These are phyloP conservation scores for Erodium moschatum DNA, from an alignment of 441 rosid genomes.

Conservation along the genomic window DNA sequence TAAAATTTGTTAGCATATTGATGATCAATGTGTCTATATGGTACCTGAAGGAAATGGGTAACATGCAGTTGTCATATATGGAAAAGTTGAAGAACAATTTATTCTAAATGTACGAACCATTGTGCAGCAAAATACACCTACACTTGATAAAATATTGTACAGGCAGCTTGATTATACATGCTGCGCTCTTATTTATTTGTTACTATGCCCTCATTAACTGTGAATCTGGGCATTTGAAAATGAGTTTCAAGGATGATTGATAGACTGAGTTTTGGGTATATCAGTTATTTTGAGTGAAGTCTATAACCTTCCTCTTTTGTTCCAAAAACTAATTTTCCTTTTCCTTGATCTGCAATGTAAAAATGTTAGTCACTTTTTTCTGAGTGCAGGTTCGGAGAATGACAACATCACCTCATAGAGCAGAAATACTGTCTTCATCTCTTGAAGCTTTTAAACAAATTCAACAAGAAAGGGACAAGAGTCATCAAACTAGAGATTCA, in stretches of 20 bases:
- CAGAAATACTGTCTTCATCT: constrained; percentile 69
- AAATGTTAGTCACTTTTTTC: constrained; percentile 22
- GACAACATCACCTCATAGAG: constrained; percentile 72
- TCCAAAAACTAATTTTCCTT: constrained; percentile 7
- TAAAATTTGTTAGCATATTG: background rate
- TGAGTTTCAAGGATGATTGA: background rate
- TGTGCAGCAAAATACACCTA: background rate
- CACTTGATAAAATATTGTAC: background rate
- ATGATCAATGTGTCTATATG: background rate
- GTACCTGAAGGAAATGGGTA: constrained; percentile 2
- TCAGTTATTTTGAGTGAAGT: background rate
- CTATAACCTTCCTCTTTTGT: background rate
- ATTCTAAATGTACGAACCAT: too few species aligned
- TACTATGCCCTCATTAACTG: background rate
- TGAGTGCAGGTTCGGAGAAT: constrained; percentile 66
- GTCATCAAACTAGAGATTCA: constrained; percentile 22
- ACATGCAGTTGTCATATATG: background rate
- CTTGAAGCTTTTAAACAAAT: constrained; percentile 68
- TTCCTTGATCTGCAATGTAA: constrained; percentile 15
- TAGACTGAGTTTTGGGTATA: background rate
- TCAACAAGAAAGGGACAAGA: constrained; percentile 57
- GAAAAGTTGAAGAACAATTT: background rate
- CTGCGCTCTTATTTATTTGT: background rate
- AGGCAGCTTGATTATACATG: background rate
- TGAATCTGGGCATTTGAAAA: constrained; percentile 4